Evolutionary conservation across 768 basidiomycete species (phyloP).

Genomic region (Serendipita sp.): DNA sequence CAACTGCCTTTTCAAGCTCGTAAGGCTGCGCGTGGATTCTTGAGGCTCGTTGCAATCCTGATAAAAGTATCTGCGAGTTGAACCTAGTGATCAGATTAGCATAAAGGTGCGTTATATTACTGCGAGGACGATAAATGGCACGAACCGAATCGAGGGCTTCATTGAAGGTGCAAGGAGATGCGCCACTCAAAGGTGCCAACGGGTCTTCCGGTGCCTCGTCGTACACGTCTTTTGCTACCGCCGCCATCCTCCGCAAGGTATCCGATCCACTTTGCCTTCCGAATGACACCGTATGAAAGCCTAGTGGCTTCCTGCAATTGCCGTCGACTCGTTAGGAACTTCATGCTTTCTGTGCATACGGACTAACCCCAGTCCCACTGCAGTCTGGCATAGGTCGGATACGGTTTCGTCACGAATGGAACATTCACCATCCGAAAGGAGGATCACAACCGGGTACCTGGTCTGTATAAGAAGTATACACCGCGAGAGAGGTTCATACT

Average conservation of each 20-base stretch:
- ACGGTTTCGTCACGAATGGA: constrained; percentile 23
- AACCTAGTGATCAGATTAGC: background rate
- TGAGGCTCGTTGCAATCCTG: constrained; percentile 40
- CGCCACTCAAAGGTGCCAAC: constrained; percentile 19
- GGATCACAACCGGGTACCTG: constrained; percentile 37
- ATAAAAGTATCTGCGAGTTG: constrained; percentile 43
- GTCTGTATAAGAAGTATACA: constrained; percentile 3
- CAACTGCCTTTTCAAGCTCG: background rate
- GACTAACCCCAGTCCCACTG: constrained; percentile 31
- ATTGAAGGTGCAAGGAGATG: constrained; percentile 30
- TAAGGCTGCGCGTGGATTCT: constrained; percentile 33
- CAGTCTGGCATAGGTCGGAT: constrained; percentile 27
- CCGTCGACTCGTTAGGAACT: background rate
- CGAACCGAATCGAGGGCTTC: constrained; percentile 37
- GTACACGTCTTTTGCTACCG: constrained; percentile 34
- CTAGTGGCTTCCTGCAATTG: constrained; percentile 32
- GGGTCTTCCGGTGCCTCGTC: constrained; percentile 29
- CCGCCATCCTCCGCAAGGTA: constrained; percentile 34
- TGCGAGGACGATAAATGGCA: background rate
- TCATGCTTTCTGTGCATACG: too few relatives aligned
- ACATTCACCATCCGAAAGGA: constrained; percentile 43
- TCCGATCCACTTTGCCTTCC: constrained; percentile 21
- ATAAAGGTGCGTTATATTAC: too few relatives aligned
- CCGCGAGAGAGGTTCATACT: background rate
- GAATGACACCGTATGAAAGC: constrained; percentile 44